These are phyloP conservation scores for Mycena haematopus DNA, from an alignment of 768 basidiomycete species.

Conservation along the genomic window DNA sequence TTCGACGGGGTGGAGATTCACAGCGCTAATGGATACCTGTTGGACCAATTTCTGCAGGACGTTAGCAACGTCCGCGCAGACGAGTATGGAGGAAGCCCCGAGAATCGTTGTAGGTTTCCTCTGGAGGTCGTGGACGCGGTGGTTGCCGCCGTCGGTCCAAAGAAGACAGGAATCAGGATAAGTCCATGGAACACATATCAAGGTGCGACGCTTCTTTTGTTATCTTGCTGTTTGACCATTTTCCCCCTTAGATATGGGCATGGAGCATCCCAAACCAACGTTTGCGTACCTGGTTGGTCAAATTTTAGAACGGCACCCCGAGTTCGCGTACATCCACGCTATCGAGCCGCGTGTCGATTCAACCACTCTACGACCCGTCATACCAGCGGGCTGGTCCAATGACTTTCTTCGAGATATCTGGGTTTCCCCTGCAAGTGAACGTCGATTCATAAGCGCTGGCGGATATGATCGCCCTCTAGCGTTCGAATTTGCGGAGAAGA, in stretches of 20 bases:
- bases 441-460: slow-evolving; percentile 29
- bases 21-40: slow-evolving; percentile 50
- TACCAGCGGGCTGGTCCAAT: slow-evolving; percentile 21
- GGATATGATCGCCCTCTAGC: slow-evolving; percentile 39
- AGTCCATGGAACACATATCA: slow-evolving; percentile 60
- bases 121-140: slow-evolving; percentile 63
- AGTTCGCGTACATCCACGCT: slow-evolving; percentile 58
- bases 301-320: slow-evolving; percentile 50
- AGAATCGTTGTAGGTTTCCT: slow-evolving; percentile 61
- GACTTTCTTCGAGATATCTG: slow-evolving; percentile 13
- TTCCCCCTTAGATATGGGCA: slow-evolving; percentile 50
- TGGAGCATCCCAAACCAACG: slow-evolving; percentile 60
- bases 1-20: slow-evolving; percentile 70
- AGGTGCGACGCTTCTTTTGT: slow-evolving; percentile 34
- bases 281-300: slow-evolving; percentile 56
- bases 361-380: slow-evolving; percentile 22
- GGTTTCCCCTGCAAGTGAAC: not conserved
- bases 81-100: slow-evolving; percentile 70
- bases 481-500: slow-evolving; percentile 33
- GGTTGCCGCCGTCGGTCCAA: slow-evolving; percentile 55
- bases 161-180: slow-evolving; percentile 59
- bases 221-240: slow-evolving; percentile 6
- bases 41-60: slow-evolving; percentile 69
- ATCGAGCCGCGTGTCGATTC: slow-evolving; percentile 46
- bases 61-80: slow-evolving; percentile 65